A percentile compares a stretch with the other conserved stretches of the same genome.
Evolutionary conservation across 768 basidiomycete genomes (phyloP).

Genomic region (Tulasnella sp.): DNA sequence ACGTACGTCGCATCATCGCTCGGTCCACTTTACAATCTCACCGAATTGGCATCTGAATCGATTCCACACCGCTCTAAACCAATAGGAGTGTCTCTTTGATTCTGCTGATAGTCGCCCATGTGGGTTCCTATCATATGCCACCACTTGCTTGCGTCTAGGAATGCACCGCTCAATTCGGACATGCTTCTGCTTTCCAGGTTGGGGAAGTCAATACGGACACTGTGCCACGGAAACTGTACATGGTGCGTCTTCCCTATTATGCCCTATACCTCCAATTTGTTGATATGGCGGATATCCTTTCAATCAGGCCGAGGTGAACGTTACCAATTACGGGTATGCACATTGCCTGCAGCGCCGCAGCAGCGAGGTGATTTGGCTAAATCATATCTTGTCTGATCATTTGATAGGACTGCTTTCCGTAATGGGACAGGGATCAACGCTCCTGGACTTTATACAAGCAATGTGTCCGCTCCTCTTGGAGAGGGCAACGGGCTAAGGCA

Average conservation of each 20-base stretch:
- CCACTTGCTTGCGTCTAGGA: not conserved
- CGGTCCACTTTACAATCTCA: slow-evolving; percentile 7
- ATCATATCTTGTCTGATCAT: slow-evolving; percentile 4
- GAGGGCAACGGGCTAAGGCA: slow-evolving; percentile 17
- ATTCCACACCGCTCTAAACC: not conserved
- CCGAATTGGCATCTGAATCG: not conserved
- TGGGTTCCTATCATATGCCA: not conserved
- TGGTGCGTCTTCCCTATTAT: slow-evolving; percentile 9
- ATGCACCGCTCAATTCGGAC: not conserved
- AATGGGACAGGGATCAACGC: slow-evolving; percentile 16
- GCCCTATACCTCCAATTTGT: not conserved
- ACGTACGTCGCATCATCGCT: not conserved
- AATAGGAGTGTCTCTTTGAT: slow-evolving; percentile 17
- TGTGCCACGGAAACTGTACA: slow-evolving; percentile 15
- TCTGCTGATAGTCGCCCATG: slow-evolving; percentile 20
- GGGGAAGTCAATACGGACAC: slow-evolving; percentile 18
- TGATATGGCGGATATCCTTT: not conserved
- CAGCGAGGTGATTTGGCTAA: not conserved
- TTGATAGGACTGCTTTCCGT: slow-evolving; percentile 8
- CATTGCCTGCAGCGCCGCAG: not conserved
- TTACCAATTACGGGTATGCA: slow-evolving; percentile 18
- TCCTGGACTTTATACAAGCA: slow-evolving; percentile 18
- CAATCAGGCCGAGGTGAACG: slow-evolving; percentile 16
- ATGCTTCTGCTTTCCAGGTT: slow-evolving; percentile 11
- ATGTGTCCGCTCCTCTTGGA: slow-evolving; percentile 16